Base-by-base conservation (phyloP, 225 moss, liverwort and hornwort genomes). In the Physcomitrellopsis africana region DNA sequence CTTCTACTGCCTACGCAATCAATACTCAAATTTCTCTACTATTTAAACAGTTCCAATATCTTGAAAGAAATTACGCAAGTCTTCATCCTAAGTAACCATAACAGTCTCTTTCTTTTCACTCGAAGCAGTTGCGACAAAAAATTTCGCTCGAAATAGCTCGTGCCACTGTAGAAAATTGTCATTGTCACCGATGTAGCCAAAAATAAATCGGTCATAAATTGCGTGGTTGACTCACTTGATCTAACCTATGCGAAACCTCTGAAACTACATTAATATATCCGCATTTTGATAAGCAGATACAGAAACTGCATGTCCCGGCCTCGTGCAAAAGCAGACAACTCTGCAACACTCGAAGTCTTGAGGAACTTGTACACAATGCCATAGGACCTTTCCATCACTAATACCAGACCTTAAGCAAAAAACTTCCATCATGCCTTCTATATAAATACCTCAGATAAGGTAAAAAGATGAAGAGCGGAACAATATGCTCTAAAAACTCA, bases 171-270 rank as follows among this genome's bases (percentile, higher is more conserved):
- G 51, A 22, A 70, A 75, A 69, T 11, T 49, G 11, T 26, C 75
- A 42, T 27, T 67, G 14, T 58, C 24, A 23, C 68, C 47, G 37
- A 76, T 37, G 56, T 67, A 75, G 80, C 83, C 76, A 80, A 80
- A 76, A 76, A 72, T 76, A 76, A 76, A 76, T 51, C 76, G 68
- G 57, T 72, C 8, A 64, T 51, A 56, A 63, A 72, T 3, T 64
- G 76, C 52, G 53, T 18, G 79, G 68, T 57, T 56, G 66, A 77
- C 80, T 80, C 83, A 76, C 69, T 59, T 69, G 64, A 76, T 53
- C 83, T 83, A 80, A 51, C 18, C 80, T 83, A 80, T 14, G 80
- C 83, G 76, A 76, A 73, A 76, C 63, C 73, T 37, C 32, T 37
- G 32, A 5, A 37, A 37, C 32, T 37, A 37, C 32, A 37, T 37